Evolutionary conservation across 192 early-diverging fungal genomes (phyloP).

Genomic region (Dissophora globulifera): DNA sequence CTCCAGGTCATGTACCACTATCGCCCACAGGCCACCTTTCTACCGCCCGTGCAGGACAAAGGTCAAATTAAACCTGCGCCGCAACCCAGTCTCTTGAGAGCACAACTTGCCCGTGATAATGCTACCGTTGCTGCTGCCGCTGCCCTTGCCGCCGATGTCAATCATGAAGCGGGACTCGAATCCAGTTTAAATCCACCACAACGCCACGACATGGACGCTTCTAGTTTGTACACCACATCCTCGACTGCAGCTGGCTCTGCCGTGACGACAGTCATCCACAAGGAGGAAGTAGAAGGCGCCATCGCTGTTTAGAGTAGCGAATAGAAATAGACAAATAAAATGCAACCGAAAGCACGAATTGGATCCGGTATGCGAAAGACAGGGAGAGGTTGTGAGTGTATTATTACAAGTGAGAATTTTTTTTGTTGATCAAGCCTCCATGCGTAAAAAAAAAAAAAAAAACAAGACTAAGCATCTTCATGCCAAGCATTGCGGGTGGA

Average conservation of each 20-base stretch:
- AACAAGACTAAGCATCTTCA: not conserved
- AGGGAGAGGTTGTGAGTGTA: not conserved
- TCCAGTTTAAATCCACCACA: not conserved
- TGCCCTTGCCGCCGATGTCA: too few species aligned
- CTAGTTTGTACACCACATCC: too few species aligned
- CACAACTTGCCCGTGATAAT: too few species aligned
- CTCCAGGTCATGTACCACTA: slow-evolving; percentile 35
- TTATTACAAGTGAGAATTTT: too few species aligned
- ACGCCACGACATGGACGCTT: not conserved
- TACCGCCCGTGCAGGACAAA: slow-evolving; percentile 5
- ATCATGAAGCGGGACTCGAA: too few species aligned
- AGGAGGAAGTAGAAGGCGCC: not conserved
- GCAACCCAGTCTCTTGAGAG: slow-evolving; percentile 15
- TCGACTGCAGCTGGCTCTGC: too few species aligned
- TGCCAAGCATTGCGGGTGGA: slow-evolving; percentile 29
- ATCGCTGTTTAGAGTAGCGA: not conserved
- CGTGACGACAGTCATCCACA: too few species aligned
- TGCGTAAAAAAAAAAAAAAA: too few species aligned
- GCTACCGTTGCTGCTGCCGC: slow-evolving; percentile 5
- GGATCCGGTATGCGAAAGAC: too few species aligned
- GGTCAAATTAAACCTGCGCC: slow-evolving; percentile 19
- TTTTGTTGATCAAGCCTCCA: too few species aligned
- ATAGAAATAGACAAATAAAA: too few species aligned
- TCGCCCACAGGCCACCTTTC: slow-evolving; percentile 24
- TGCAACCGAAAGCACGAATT: too few species aligned